Base-by-base conservation (phyloP, 352 stramenopile species). In the Pythium diclinum region DNA sequence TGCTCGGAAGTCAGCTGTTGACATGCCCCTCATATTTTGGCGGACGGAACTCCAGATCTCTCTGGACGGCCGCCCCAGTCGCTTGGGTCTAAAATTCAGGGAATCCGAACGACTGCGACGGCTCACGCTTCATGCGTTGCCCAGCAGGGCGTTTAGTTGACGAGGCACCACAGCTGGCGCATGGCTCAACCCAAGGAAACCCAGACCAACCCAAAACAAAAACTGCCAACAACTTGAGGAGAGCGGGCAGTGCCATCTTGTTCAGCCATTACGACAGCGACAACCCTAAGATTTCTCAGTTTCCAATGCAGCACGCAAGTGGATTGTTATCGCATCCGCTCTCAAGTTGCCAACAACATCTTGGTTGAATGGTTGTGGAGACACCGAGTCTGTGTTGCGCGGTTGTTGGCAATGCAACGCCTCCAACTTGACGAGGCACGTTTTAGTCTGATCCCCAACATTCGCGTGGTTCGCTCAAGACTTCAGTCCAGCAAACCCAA, bases 1-100 rank as follows among this genome's bases (percentile, higher is more conserved):
- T 56, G 56, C 55, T 61, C 1, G 10, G 40, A 23, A 36, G 23
- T 32, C 56, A 53, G 56, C 56, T 62, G 56, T 54, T 33, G n/a
- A 38, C 34, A 10, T 34, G 25, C 21, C 16, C 3, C 11, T 19
- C 38, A 44, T 10, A 51, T 34, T 55, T 36, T 55, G 48, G 48
- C 48, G 42, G 9, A 17, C 48, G 28, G 6, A 36, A 36, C 23
- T 55, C 48, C 48, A 34, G 48, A 36, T 36, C 28, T 32, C n/a
- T 49, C 42, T 25, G 42, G 17, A 49, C 42, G 28, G 28, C 21
- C 48, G 6, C 16, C 46, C 13, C 14, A 52, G 6, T 52, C 9
- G 14, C 11, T 17, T 52, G 46, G 25, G 25, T 28, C 25, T 28
- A 28, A 28, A 28, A 28, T 28, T 28, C 25, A 28, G 25, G 25